Evolutionary conservation across 139 green algal genomes (phyloP), one percentile per base, ranked within the genome.

Genomic region (Volvox reticuliferus): DNA sequence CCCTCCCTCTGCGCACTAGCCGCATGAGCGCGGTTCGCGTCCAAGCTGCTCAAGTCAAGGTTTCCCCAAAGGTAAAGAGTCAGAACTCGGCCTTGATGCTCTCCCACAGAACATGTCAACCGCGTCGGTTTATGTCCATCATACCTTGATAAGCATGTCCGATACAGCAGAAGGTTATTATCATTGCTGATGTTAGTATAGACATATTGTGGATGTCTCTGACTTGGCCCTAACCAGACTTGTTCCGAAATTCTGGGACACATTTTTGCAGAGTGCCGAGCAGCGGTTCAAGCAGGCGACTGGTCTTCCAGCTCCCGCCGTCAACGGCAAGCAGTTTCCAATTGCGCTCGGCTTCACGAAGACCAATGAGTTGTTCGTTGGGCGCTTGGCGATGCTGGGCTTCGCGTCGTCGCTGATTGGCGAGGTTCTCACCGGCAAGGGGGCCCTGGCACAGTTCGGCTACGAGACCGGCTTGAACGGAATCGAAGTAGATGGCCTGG

Each of bases 301-400:
- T 17, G 82, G 82, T 2, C 65, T 88, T 65, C 82, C 82, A 16
- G 73, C 71, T 0, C 85, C 73, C 1, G 28, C 20, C 30, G 63
- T 79, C 12, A 88, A 88, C 65, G 82, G 82, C 82, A 35, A 37
- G 63, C 21, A 88, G 82, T 88, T 90, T 36, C 86, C 79, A 62
- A 21, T 88, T 33, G 65, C 91, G 77, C 82, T 93, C 2, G 91
- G 91, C 55, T 93, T 93, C 75, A 92, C 87, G 33, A 87, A 87
- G 69, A 73, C 86, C 28, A 98, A 98, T 81, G 96, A 98, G 94
- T 92, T 98, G 35, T 97, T 98, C 71, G 95, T 98, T 28, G 94
- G 95, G 30, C 94, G 96, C 26, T 85, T 97, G 80, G 95, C 96
- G 67, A 98, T 98, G 96, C 81, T 97, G 21, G 96, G 96, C 44